Evolutionary conservation across 148 eudicot genomes (phyloP).

Genomic region (Gaultheria prostrata): DNA sequence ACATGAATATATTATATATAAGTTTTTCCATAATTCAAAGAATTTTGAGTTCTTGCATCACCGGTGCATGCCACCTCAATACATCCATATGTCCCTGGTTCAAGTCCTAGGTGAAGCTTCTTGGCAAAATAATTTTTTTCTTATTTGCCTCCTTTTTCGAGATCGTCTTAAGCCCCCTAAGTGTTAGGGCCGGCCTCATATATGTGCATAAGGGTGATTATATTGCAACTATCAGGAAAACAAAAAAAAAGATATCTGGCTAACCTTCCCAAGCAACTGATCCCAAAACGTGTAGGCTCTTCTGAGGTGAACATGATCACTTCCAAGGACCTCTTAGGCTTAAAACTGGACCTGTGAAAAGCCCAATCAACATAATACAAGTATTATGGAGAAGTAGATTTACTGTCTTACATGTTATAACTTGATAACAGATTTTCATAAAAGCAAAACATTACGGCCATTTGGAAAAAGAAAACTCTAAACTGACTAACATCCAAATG

Average conservation of each 20-base stretch:
- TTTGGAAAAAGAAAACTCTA: background rate
- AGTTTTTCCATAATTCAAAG: too few relatives aligned
- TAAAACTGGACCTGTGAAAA: slow-evolving; percentile 77
- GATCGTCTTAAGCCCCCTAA: too few relatives aligned
- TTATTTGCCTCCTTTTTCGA: too few relatives aligned
- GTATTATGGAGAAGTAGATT: background rate
- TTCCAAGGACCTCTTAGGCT: slow-evolving; percentile 85
- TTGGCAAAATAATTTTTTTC: too few relatives aligned
- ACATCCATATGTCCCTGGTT: too few relatives aligned
- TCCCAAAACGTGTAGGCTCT: slow-evolving; percentile 96
- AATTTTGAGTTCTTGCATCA: too few relatives aligned
- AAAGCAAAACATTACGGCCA: slow-evolving; percentile 4
- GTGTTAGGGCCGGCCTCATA: too few relatives aligned
- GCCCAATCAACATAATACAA: slow-evolving; percentile 13
- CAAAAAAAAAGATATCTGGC: background rate
- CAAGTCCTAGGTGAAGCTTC: too few relatives aligned
- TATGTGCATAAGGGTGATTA: background rate
- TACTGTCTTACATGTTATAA: background rate
- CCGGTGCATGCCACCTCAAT: too few relatives aligned
- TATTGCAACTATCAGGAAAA: background rate
- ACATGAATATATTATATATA: too few relatives aligned
- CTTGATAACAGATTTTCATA: background rate
- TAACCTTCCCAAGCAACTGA: slow-evolving; percentile 96
- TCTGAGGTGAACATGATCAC: slow-evolving; percentile 99
- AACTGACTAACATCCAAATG: background rate